These are phyloP conservation scores for Salix brachista DNA, from an alignment of 345 rosid genomes.

Conservation along the genomic window DNA sequence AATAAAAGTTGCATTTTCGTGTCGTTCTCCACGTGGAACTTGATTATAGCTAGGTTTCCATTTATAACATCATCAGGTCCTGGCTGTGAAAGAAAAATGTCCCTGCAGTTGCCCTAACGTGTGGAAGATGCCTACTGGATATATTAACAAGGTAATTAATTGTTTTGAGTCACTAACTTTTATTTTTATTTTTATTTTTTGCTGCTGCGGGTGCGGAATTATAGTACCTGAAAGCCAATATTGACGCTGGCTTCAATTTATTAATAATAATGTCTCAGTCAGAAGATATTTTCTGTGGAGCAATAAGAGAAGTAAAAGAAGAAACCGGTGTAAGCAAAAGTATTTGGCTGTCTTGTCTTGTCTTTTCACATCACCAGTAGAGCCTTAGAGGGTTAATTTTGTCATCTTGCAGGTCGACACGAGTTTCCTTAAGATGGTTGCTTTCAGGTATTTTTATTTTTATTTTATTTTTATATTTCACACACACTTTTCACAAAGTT, in stretches of 20 bases:
- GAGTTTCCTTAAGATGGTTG: conserved; percentile 37
- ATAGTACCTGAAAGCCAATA: background rate
- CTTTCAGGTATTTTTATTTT: conserved; percentile 36
- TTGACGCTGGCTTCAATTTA: background rate
- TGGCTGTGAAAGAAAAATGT: conserved; percentile 49
- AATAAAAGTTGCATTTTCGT: background rate
- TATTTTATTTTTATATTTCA: too few relatives aligned
- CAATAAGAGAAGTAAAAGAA: conserved; percentile 54
- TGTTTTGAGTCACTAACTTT: background rate
- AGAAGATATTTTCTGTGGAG: conserved; percentile 51
- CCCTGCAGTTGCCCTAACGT: conserved; percentile 37
- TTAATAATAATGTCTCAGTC: conserved; percentile 19
- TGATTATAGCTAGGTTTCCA: background rate
- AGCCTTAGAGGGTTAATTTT: background rate
- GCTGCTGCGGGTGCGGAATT: background rate
- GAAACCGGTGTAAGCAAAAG: conserved; percentile 46
- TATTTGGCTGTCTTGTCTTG: too few relatives aligned
- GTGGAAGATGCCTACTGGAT: conserved; percentile 59
- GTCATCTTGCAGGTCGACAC: conserved; percentile 36
- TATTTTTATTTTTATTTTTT: background rate
- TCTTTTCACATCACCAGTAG: too few relatives aligned
- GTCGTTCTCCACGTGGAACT: background rate
- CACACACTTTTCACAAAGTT: too few relatives aligned
- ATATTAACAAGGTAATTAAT: conserved; percentile 42
- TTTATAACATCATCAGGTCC: conserved; percentile 26